Evolutionary conservation across 2,329 filamentous ascomycete species (phyloP), one percentile per base, ranked within the genome.

Genomic region (Claviceps arundinis): DNA sequence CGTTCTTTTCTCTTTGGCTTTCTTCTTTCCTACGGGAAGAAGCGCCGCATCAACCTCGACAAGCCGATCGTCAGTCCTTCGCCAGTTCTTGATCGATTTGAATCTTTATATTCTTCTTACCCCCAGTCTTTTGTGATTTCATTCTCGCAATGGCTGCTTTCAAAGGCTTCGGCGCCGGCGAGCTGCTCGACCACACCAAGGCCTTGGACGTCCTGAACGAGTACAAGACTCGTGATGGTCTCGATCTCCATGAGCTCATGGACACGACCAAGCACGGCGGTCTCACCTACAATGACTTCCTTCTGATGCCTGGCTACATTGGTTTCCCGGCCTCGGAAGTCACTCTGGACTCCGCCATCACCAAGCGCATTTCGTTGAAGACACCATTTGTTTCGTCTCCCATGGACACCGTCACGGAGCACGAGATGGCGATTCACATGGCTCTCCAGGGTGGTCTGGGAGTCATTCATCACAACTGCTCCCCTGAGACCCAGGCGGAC

Each of bases 391-490:
- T 97, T 59, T 98, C 93, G 47, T 97, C 93, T 41, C 93, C 94
- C 64, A 98, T 98, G 93, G 93, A 98, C 75, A 98, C 93, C 9
- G 93, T 98, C 68, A 98, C 94, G 44, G 93, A 98, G 76, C 87
- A 95, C 73, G 91, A 95, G 69, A 98, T 98, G 94, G 94, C 93
- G 58, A 97, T 98, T 63, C 88, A 96, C 74, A 95, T 94, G 79
- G 88, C 88, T 50, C 78, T 93, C 37, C 85, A 93, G 65, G 88
- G 88, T 62, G 88, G 88, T 64, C 76, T 94, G 17, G 88, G 93
- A 73, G 89, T 98, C 61, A 95, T 98, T 61, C 93, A 98, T 77
- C 93, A 98, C 81, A 98, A 98, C 77, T 98, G 93, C 80, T 93
- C 90, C n/a, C 81, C 90, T 34, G 89, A 97, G 30, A 87, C 88